phyloP scores from a whole-genome alignment of 257 asterid species.

The Nicotiana knightiana region DNA sequence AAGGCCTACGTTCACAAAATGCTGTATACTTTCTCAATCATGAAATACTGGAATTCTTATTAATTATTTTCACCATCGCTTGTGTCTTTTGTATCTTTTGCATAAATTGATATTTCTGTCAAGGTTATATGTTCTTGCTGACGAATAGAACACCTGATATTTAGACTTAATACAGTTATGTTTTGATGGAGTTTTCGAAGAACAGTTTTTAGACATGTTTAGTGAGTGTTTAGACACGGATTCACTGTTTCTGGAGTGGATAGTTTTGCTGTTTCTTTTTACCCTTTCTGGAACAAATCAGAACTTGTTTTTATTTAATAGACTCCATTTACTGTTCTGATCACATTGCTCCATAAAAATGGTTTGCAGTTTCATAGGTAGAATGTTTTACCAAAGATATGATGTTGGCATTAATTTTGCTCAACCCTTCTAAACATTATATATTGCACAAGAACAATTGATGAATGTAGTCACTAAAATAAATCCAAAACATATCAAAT shows the following conservation, averaged over 20 bases:
- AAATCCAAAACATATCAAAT: too few relatives aligned
- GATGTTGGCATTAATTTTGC: not conserved
- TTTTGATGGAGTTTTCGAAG: not conserved
- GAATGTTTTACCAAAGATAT: not conserved
- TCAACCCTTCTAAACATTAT: not conserved
- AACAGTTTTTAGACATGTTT: not conserved
- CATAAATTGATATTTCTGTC: not conserved
- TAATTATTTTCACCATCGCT: not conserved
- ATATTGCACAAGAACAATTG: too few relatives aligned
- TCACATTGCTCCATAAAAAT: not conserved
- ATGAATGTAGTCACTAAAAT: too few relatives aligned
- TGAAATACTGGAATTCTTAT: not conserved
- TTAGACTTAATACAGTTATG: not conserved
- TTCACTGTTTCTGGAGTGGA: not conserved
- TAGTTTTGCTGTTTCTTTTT: not conserved
- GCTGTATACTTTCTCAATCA: constrained; percentile 35
- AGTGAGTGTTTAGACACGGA: not conserved
- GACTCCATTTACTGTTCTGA: not conserved
- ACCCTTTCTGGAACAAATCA: not conserved
- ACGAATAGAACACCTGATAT: not conserved
- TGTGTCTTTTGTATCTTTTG: not conserved
- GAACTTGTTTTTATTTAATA: not conserved
- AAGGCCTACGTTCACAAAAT: constrained; percentile 40
- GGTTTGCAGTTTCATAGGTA: not conserved
- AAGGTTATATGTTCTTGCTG: not conserved